Conservation (phyloP, 129 eudicot species). For the Flaveria ramosissima region DNA sequence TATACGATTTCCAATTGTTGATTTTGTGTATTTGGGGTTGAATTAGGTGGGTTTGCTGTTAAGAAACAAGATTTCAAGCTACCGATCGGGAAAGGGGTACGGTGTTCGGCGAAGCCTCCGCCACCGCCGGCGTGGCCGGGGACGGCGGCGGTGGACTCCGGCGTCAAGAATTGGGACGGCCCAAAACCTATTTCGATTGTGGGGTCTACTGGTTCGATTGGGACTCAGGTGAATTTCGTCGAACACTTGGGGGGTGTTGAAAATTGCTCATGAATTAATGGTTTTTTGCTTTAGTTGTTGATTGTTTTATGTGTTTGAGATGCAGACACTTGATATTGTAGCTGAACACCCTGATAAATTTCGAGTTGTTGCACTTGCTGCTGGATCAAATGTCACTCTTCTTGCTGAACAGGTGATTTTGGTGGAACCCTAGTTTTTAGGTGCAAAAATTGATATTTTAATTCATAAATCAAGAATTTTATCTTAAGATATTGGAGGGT, state of each 20-base stretch:
- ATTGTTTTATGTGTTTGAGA: slow-evolving; percentile 18
- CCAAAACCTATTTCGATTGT: slow-evolving; percentile 84
- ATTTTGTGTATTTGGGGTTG: background rate
- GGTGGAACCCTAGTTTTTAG: background rate
- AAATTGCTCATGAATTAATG: background rate
- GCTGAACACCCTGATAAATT: slow-evolving; percentile 93
- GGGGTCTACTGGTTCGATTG: slow-evolving; percentile 93
- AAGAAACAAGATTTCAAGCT: slow-evolving; percentile 43
- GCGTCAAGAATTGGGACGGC: slow-evolving; percentile 71
- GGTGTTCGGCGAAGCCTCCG: slow-evolving; percentile 62
- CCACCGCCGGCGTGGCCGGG: slow-evolving; percentile 92
- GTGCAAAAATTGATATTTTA: background rate
- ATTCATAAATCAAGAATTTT: background rate
- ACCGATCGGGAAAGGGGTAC: slow-evolving; percentile 47
- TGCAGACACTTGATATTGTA: slow-evolving; percentile 92
- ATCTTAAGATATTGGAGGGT: no score
- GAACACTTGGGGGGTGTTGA: slow-evolving; percentile 20
- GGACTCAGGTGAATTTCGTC: slow-evolving; percentile 67
- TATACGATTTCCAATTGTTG: background rate
- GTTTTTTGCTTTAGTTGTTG: background rate
- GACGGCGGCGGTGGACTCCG: slow-evolving; percentile 58
- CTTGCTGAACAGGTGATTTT: slow-evolving; percentile 95
- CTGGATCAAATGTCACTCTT: slow-evolving; percentile 96
- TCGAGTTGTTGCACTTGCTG: slow-evolving; percentile 95
- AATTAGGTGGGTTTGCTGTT: slow-evolving; percentile 53